Base-by-base conservation (phyloP, 1,284 basidiomycete species). In the Phellopilus nigrolimitatus region DNA sequence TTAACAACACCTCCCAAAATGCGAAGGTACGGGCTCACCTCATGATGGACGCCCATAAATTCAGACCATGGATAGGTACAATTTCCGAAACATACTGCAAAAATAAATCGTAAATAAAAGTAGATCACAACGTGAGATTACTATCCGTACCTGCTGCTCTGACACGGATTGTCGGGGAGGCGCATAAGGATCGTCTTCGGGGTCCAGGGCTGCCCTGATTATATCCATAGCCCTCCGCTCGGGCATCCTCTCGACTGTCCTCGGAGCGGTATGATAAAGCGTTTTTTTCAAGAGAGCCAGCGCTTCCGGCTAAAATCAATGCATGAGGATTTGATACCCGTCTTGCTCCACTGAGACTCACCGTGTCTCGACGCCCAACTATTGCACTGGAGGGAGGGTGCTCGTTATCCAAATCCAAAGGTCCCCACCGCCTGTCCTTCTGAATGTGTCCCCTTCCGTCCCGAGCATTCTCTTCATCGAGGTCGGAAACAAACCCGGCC, bases 331-430 rank as follows among this genome's bases (percentile, higher is more conserved):
- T 17, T n/a, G n/a, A n/a, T n/a, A n/a, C n/a, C n/a, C n/a, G n/a
- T n/a, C n/a, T n/a, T n/a, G n/a, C n/a, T n/a, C 13, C 45, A 53
- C 21, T n/a, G 25, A 37, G 5, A 53, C 75, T 51, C 53, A 77
- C 80, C 21, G 81, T 85, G 60, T 85, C 82, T 33, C 73, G 68
- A 41, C 83, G 69, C 13, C 72, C 78, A 1, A 78, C 82, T 52
- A 88, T 84, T 1, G 81, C 80, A 48, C 73, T 79, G 1, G 79
- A 73, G 6, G 83, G 82, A 7, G 82, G 82, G 5, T 61, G 64
- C 61, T 87, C 83, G 15, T 76, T 71, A 6, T 73, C 74, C 10
- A 82, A 62, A 60, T 82, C 80, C 40, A 82, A 62, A 1, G 79
- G 79, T 0, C 79, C 79, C 73, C 72, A 78, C 27, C 77, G 63